phyloP scores from a whole-genome alignment of 176 grass and related monocot genomes.

The Eremochloa ophiuroides region DNA sequence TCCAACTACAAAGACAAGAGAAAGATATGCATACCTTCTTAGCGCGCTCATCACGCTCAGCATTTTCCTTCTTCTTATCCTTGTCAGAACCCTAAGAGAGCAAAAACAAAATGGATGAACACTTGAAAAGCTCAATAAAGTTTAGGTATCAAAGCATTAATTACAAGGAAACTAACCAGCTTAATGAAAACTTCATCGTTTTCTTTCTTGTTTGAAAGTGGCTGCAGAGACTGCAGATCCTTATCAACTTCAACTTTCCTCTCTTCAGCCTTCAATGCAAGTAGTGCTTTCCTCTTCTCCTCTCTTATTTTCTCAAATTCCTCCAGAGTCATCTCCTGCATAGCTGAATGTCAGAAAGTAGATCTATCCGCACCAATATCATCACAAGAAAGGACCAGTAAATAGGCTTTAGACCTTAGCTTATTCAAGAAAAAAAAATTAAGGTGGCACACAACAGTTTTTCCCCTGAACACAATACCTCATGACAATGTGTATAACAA shows the following conservation, averaged over 20 bases:
- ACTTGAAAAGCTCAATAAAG: not conserved
- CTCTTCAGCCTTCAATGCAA: constrained; percentile 69
- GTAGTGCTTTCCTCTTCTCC: constrained; percentile 71
- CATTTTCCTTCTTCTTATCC: constrained; percentile 82
- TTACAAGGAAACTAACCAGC: constrained; percentile 41
- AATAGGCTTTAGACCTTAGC: not conserved
- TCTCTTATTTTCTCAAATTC: constrained; percentile 89
- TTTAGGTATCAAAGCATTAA: not conserved
- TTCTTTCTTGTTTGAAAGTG: constrained; percentile 68
- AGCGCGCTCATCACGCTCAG: constrained; percentile 73
- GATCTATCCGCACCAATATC: not conserved
- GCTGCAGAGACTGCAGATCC: constrained; percentile 75
- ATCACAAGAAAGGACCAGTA: not conserved
- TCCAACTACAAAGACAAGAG: not conserved
- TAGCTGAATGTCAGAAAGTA: constrained; percentile 19
- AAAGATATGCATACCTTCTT: constrained; percentile 55
- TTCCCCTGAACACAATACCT: not conserved
- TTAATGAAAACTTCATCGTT: constrained; percentile 80
- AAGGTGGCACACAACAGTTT: not conserved
- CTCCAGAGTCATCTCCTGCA: constrained; percentile 87
- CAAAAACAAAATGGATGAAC: not conserved
- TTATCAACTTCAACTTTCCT: constrained; percentile 87
- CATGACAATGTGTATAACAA: not conserved
- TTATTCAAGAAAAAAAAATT: not conserved
- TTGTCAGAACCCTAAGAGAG: constrained; percentile 65